Base-by-base conservation (phyloP, 2,329 filamentous ascomycete species). In the Aureobasidium leucospermi region DNA sequence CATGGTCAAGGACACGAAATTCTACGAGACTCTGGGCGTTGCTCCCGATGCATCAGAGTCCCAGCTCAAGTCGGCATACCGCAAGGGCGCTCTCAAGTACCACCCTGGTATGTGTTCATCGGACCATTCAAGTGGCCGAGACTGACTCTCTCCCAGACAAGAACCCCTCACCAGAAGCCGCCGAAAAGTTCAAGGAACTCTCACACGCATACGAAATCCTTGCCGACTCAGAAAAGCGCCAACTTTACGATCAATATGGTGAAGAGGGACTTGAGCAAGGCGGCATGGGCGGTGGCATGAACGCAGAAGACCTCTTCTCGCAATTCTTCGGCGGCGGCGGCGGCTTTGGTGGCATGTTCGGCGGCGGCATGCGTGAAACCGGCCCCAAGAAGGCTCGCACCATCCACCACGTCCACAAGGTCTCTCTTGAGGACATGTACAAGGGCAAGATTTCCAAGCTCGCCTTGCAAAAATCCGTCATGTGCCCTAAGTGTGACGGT, bases 371-470 rank as follows among this genome's bases (percentile, higher is more conserved):
- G 68, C 85, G 86, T 68, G 85, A 89, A 58, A 84, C 85, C 59
- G 93, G 92, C 16, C 93, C 93, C 34, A 86, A 86, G 79, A 86
- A 99, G 82, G 93, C 94, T 51, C 87, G 94, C 67, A 96, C 93
- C 61, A 99, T 99, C 68, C 90, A 96, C 76, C 94, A 99, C 79
- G 92, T 94, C 53, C 94, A 97, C 86, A 96, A 96, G 78, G 94
- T 99, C 62, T 92, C 90, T 11, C 85, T 99, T 56, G 94, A 99
- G 78, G 94, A 99, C 68, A 91, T 99, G 73, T 99, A 99, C 83
- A 87, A 89, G 64, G 94, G 94, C 72, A 99, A 99, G 82, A 85
- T 96, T 64, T 97, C 93, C 60, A 99, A 99, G 79, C 83, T 99
- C 57, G 95, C 94, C 32, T 83, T 99, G 46, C 94, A 99, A 78